phyloP scores from a whole-genome alignment of 192 early-diverging fungal genomes.

The Umbelopsis sp. region DNA sequence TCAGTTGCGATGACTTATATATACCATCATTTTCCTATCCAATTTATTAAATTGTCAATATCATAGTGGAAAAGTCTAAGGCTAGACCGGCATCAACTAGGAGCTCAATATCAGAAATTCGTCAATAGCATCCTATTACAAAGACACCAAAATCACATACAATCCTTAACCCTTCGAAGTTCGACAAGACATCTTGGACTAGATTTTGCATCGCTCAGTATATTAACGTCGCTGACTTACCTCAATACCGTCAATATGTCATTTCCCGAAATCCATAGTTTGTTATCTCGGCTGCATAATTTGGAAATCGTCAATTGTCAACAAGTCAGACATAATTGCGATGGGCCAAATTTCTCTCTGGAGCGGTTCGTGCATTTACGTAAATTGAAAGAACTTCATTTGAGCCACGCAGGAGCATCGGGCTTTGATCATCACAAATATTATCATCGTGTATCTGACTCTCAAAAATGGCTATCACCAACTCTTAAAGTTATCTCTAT shows the following conservation, averaged over 20 bases:
- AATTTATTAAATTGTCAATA: too few species aligned
- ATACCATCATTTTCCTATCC: background rate
- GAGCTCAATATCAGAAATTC: constrained; percentile 9
- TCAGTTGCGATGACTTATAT: background rate
- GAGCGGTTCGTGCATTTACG: constrained; percentile 3
- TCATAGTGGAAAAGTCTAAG: background rate
- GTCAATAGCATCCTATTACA: background rate
- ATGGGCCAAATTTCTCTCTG: constrained; percentile 17
- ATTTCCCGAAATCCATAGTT: constrained; percentile 8
- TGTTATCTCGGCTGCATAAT: constrained; percentile 4
- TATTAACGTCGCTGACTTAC: constrained; percentile 11
- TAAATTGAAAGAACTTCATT: background rate
- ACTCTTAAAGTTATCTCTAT: constrained; percentile 3
- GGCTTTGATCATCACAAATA: constrained; percentile 20
- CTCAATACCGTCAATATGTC: constrained; percentile 13
- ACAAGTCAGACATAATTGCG: constrained; percentile 10
- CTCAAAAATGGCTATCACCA: constrained; percentile 4
- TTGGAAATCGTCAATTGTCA: constrained; percentile 6
- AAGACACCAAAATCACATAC: background rate
- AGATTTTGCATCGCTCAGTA: constrained; percentile 6
- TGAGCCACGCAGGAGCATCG: background rate
- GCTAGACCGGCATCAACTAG: constrained; percentile 9
- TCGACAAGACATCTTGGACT: background rate
- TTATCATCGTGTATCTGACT: constrained; percentile 1
- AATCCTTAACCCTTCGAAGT: background rate